A percentile compares a stretch with the other conserved stretches of the same genome.
Evolutionary conservation across 2,329 filamentous ascomycete species (phyloP).

Genomic region (Curvularia verruculosa): DNA sequence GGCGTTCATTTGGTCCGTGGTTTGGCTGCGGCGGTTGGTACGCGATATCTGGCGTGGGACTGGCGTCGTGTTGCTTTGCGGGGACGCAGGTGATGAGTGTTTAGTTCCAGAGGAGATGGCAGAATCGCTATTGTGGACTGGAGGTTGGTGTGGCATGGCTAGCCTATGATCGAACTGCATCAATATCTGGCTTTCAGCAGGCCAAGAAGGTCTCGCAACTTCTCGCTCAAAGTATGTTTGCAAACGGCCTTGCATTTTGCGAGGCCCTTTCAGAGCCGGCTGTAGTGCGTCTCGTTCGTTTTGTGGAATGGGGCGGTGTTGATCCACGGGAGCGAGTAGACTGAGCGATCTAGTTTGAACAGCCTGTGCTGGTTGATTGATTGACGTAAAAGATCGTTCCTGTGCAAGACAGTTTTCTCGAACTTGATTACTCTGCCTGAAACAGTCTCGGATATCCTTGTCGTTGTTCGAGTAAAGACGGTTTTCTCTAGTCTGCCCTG

Average conservation of each 20-base stretch:
- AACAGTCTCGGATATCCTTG: conserved; percentile 37
- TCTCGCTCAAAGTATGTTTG: background rate
- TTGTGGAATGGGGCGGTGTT: background rate
- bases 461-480: conserved; percentile 20
- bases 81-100: background rate
- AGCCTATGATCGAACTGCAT: background rate
- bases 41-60: background rate
- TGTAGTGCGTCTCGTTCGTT: background rate
- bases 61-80: background rate
- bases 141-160: background rate
- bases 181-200: background rate
- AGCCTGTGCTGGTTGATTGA: conserved; percentile 6
- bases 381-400: conserved; percentile 13
- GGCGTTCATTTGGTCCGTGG: background rate
- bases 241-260: background rate
- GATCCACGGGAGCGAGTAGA: background rate
- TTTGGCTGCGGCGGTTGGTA: background rate
- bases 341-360: background rate
- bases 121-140: background rate
- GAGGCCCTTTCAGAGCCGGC: background rate
- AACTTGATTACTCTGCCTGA: conserved; percentile 6
- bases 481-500: background rate
- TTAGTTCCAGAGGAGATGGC: background rate
- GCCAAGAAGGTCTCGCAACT: background rate
- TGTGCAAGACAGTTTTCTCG: background rate